Percentiles rank a stretch among this genome's conserved stretches.
phyloP scores from a whole-genome alignment of 352 stramenopile species.

The Stephanocyclus meneghinianus region DNA sequence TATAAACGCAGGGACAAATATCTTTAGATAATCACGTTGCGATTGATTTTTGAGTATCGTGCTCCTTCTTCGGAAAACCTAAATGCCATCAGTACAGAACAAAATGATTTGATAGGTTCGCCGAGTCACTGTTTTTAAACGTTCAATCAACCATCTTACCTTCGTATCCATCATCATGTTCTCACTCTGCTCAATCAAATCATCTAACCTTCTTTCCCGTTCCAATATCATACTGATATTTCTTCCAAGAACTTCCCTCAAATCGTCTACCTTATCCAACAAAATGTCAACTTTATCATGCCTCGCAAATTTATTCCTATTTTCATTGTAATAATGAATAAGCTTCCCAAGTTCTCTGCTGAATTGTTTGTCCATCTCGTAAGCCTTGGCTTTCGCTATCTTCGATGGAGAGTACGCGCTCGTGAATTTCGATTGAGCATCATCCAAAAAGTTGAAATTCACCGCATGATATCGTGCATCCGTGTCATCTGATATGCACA shows the following conservation, averaged over 20 bases:
- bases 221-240: conserved; percentile 50
- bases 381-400: conserved; percentile 50
- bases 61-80: conserved; percentile 43
- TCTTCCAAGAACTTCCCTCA: conserved; percentile 40
- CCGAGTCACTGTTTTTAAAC: no score
- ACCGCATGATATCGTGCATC: conserved; percentile 35
- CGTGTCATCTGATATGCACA: conserved; percentile 50
- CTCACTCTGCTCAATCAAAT: conserved; percentile 40
- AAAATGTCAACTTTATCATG: conserved; percentile 40
- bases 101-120: conserved; percentile 1
- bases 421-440: conserved; percentile 34
- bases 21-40: conserved; percentile 12
- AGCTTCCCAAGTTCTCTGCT: conserved; percentile 40
- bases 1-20: conserved; percentile 17
- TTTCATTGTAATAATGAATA: conserved; percentile 52
- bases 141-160: conserved; percentile 6
- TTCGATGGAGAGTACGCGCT: conserved; percentile 22
- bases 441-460: conserved; percentile 43
- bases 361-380: conserved; percentile 54
- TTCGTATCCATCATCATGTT: conserved; percentile 42
- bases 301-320: conserved; percentile 35
- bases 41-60: conserved; percentile 17
- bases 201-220: conserved; percentile 23
- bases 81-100: background rate
- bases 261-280: conserved; percentile 38